A percentile compares a stretch with the other conserved stretches of the same genome.
phyloP scores from a whole-genome alignment of 495 filamentous ascomycete genomes.

The Penicillium longicatenatum region DNA sequence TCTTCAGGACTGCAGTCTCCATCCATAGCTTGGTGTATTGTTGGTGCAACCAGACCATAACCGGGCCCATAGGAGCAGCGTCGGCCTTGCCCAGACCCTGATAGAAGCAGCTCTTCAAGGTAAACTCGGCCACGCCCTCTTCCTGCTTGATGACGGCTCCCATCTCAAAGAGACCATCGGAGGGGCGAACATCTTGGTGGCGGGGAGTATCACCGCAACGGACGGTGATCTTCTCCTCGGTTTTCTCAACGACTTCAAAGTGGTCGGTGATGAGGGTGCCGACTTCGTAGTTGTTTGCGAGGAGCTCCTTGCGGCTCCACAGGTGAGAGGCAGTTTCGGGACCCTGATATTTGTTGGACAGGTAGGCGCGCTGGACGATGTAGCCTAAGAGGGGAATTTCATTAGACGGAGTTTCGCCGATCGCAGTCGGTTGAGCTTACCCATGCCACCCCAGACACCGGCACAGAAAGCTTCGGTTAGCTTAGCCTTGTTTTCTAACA shows the following conservation, averaged over 20 bases:
- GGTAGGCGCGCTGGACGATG: conserved; percentile 60
- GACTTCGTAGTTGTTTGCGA: conserved; percentile 54
- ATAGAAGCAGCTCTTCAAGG: conserved; percentile 68
- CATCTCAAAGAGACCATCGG: conserved; percentile 73
- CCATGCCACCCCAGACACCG: conserved; percentile 66
- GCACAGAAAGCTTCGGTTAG: conserved; percentile 64
- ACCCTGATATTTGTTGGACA: conserved; percentile 62
- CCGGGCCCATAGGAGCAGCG: conserved; percentile 52
- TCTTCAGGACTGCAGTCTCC: conserved; percentile 53
- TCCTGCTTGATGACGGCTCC: conserved; percentile 61
- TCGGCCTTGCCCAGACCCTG: conserved; percentile 52
- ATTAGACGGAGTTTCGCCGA: background rate
- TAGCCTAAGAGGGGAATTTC: conserved; percentile 50
- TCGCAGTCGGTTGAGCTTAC: conserved; percentile 37
- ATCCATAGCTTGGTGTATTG: conserved; percentile 66
- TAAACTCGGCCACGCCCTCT: conserved; percentile 61
- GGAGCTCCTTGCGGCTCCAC: conserved; percentile 60
- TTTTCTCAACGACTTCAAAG: conserved; percentile 74
- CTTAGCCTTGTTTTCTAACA: conserved; percentile 61
- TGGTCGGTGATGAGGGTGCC: conserved; percentile 73
- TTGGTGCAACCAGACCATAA: conserved; percentile 59
- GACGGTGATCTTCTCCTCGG: conserved; percentile 58
- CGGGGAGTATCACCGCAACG: conserved; percentile 69
- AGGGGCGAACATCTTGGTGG: conserved; percentile 54
- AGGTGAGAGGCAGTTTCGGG: conserved; percentile 63